phyloP scores from a whole-genome alignment of 2,329 filamentous ascomycete genomes.

The Pseudogymnoascus sp. region DNA sequence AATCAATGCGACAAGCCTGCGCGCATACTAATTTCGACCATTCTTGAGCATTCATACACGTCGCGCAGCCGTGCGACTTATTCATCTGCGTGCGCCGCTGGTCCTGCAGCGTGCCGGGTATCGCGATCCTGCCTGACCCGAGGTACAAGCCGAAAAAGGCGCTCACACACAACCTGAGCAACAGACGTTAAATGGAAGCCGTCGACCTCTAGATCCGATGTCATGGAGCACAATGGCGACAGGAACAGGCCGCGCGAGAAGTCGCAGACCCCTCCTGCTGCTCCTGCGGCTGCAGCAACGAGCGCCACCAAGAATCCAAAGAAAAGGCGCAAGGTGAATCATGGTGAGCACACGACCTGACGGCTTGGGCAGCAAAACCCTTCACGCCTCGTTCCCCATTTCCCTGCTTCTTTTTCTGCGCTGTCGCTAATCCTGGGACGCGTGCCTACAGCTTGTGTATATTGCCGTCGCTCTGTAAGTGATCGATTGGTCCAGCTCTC shows the following conservation, averaged over 20 bases:
- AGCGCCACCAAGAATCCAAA: slow-evolving; percentile 53
- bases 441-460: slow-evolving; percentile 67
- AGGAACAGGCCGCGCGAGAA: slow-evolving; percentile 28
- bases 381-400: slow-evolving; percentile 19
- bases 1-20: slow-evolving; percentile 2
- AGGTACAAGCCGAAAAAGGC: slow-evolving; percentile 8
- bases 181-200: slow-evolving; percentile 25
- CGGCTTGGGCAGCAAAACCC: slow-evolving; percentile 17
- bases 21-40: neutral
- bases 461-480: slow-evolving; percentile 86
- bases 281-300: slow-evolving; percentile 20
- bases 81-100: slow-evolving; percentile 5
- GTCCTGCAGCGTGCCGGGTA: slow-evolving; percentile 8
- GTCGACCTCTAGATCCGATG: slow-evolving; percentile 28
- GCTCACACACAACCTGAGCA: slow-evolving; percentile 5
- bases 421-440: slow-evolving; percentile 29
- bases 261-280: slow-evolving; percentile 25
- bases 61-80: slow-evolving; percentile 2
- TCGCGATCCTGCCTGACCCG: slow-evolving; percentile 6
- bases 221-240: slow-evolving; percentile 30
- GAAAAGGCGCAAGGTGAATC: slow-evolving; percentile 83
- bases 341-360: slow-evolving; percentile 48
- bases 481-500: slow-evolving; percentile 29
- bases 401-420: slow-evolving; percentile 15
- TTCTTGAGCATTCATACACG: neutral